phyloP scores from a whole-genome alignment of 345 rosid genomes.

The Rhizophora apiculata region DNA sequence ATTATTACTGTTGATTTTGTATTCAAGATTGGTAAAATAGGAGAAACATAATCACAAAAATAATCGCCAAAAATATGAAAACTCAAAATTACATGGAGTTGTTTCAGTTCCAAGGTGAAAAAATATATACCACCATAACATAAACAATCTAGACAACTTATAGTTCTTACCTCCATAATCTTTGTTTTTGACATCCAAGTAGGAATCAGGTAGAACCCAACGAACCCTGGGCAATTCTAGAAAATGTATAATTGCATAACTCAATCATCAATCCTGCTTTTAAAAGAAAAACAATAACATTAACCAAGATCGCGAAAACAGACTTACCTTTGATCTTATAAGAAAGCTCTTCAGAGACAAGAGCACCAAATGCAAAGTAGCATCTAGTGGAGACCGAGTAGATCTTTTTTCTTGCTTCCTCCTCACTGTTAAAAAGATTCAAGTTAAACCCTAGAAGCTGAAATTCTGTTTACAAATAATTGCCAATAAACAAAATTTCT shows the following conservation, averaged over 20 bases:
- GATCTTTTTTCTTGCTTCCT: slow-evolving; percentile 42
- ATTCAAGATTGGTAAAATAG: too few relatives aligned
- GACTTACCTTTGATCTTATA: slow-evolving; percentile 34
- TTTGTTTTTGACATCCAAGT: slow-evolving; percentile 25
- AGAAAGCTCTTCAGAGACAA: slow-evolving; percentile 26
- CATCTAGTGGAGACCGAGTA: slow-evolving; percentile 52
- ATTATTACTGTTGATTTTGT: too few relatives aligned
- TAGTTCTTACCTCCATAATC: slow-evolving; percentile 34
- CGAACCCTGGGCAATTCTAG: slow-evolving; percentile 42
- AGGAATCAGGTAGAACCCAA: slow-evolving; percentile 47
- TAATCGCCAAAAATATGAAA: too few relatives aligned
- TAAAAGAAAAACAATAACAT: background rate
- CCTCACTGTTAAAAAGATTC: slow-evolving; percentile 3
- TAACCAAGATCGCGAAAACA: background rate
- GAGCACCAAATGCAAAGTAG: slow-evolving; percentile 46
- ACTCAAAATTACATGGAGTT: too few relatives aligned
- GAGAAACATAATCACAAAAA: too few relatives aligned
- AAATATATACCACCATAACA: background rate
- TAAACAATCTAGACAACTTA: background rate
- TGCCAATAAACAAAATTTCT: too few relatives aligned
- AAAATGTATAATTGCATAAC: background rate
- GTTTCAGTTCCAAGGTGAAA: too few relatives aligned
- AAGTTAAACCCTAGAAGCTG: too few relatives aligned
- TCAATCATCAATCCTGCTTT: background rate
- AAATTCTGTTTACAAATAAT: too few relatives aligned